Evolutionary conservation across 2,329 filamentous ascomycete species (phyloP).

Genomic region (Aspergillus hiratsukae): DNA sequence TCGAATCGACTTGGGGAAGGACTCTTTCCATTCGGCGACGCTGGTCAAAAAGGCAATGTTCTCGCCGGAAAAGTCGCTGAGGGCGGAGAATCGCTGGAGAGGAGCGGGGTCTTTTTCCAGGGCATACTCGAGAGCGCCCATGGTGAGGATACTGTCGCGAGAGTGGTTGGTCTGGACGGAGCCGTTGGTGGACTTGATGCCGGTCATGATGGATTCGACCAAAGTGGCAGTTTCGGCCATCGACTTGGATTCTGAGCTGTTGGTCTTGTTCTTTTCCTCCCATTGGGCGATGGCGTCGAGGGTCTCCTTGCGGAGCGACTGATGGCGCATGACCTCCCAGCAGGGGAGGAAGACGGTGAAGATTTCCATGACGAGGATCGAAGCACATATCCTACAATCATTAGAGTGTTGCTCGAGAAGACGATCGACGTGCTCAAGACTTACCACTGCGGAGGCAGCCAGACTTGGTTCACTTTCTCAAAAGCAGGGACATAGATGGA

Average conservation of each 20-base stretch:
- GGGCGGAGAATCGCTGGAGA: conserved; percentile 60
- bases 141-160: conserved; percentile 51
- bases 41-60: conserved; percentile 64
- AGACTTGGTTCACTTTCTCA: conserved; percentile 51
- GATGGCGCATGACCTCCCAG: conserved; percentile 48
- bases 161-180: conserved; percentile 37
- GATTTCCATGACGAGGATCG: conserved; percentile 60
- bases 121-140: conserved; percentile 59
- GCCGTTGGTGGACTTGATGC: conserved; percentile 27
- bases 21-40: conserved; percentile 54
- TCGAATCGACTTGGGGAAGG: conserved; percentile 19
- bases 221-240: conserved; percentile 26
- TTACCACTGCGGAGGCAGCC: conserved; percentile 60
- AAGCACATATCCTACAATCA: conserved; percentile 46
- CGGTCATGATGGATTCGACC: conserved; percentile 25
- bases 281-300: conserved; percentile 36
- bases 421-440: conserved; percentile 17
- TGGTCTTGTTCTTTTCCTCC: conserved; percentile 31
- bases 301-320: conserved; percentile 30
- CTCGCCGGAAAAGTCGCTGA: conserved; percentile 65
- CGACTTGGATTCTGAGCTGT: conserved; percentile 21
- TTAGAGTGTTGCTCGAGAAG: background rate
- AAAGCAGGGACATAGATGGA: conserved; percentile 53
- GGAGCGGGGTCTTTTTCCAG: conserved; percentile 55
- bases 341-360: conserved; percentile 62